phyloP scores from a whole-genome alignment of 2,329 filamentous ascomycete species.

The Xylariaceae sp. region DNA sequence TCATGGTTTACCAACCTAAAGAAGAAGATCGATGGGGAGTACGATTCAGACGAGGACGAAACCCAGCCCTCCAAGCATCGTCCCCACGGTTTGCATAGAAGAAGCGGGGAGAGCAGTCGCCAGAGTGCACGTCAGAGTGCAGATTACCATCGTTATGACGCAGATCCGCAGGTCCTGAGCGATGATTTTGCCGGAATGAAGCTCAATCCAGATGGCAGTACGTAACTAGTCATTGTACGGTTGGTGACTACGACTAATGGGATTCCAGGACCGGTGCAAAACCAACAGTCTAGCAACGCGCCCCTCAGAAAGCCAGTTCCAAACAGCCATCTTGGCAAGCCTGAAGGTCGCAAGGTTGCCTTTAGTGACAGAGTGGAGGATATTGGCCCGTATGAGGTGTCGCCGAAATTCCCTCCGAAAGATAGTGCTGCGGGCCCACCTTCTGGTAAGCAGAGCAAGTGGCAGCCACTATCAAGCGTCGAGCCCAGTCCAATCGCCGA shows the following conservation, averaged over 20 bases:
- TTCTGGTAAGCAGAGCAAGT: slow-evolving; percentile 78
- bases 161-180: slow-evolving; percentile 81
- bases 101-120: slow-evolving; percentile 57
- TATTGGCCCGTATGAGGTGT: slow-evolving; percentile 69
- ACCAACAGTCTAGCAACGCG: slow-evolving; percentile 59
- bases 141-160: slow-evolving; percentile 89
- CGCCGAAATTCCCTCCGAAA: slow-evolving; percentile 51
- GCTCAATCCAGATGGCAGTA: slow-evolving; percentile 58
- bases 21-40: slow-evolving; percentile 89
- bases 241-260: slow-evolving; percentile 46
- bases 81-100: slow-evolving; percentile 32
- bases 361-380: slow-evolving; percentile 67
- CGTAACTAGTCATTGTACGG: slow-evolving; percentile 30
- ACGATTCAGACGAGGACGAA: slow-evolving; percentile 63
- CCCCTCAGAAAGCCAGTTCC: slow-evolving; percentile 64
- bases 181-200: slow-evolving; percentile 80
- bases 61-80: slow-evolving; percentile 34
- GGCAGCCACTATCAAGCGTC: slow-evolving; percentile 86
- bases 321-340: slow-evolving; percentile 47
- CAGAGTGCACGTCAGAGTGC: slow-evolving; percentile 76
- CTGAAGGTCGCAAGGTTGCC: slow-evolving; percentile 49
- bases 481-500: slow-evolving; percentile 81
- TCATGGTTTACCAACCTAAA: slow-evolving; percentile 86
- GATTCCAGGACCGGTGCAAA: slow-evolving; percentile 32
- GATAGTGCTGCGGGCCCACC: slow-evolving; percentile 39